Conservation (phyloP, 495 filamentous ascomycete genomes). For the Xylaria telfairii region DNA sequence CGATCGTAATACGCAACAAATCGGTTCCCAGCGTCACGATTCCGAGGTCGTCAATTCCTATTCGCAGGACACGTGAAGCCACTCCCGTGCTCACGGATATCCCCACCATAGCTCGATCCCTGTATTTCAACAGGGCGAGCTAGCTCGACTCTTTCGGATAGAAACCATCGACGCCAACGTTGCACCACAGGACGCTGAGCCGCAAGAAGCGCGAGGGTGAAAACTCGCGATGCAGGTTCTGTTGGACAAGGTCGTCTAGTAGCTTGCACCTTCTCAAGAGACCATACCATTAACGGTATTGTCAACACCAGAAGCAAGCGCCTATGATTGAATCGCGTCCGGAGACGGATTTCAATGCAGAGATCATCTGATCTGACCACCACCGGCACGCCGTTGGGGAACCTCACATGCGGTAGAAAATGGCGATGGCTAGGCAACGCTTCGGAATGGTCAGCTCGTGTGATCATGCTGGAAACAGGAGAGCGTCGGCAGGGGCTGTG, state of each 20-base stretch:
- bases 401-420: constrained; percentile 3
- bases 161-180: constrained; percentile 2
- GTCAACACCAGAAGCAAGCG: background rate
- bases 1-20: constrained; percentile 7
- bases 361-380: constrained; percentile 22
- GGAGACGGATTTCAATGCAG: background rate
- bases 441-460: background rate
- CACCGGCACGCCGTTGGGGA: constrained; percentile 27
- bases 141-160: background rate
- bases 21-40: background rate
- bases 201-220: background rate
- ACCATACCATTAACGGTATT: background rate
- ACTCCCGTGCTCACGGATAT: constrained; percentile 10
- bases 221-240: background rate
- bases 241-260: background rate
- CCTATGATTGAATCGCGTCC: background rate
- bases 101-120: constrained; percentile 22
- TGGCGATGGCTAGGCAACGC: background rate
- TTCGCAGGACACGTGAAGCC: constrained; percentile 11
- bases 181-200: constrained; percentile 8
- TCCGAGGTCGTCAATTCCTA: background rate
- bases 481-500: background rate
- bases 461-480: constrained; percentile 4
- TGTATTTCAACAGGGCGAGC: background rate
- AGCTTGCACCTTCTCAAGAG: background rate